Conservation (phyloP, 169 alveolate species). For the Plasmodium yoelii region DNA sequence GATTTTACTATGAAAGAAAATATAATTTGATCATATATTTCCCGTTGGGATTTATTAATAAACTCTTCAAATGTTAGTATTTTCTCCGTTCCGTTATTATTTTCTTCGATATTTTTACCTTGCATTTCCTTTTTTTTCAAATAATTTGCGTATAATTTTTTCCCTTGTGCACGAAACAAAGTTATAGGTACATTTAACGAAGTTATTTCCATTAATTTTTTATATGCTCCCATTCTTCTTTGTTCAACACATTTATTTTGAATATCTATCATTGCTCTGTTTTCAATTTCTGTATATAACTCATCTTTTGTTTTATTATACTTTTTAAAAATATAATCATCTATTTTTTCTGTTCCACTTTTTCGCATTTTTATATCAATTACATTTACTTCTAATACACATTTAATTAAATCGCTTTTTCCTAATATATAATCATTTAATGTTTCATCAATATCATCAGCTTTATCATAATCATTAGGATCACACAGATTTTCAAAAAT, state of each 20-base stretch:
- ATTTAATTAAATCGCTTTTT: slow-evolving; percentile 52
- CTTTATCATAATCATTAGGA: slow-evolving; percentile 49
- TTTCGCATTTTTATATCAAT: slow-evolving; percentile 41
- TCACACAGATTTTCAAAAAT: slow-evolving; percentile 47
- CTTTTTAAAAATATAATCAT: slow-evolving; percentile 36
- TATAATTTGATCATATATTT: slow-evolving; percentile 69
- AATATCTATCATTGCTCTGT: slow-evolving; percentile 60
- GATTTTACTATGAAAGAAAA: slow-evolving; percentile 72
- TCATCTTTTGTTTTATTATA: slow-evolving; percentile 66
- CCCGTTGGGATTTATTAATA: slow-evolving; percentile 57
- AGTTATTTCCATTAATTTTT: slow-evolving; percentile 74
- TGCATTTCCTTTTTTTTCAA: slow-evolving; percentile 39
- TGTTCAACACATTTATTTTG: slow-evolving; percentile 69
- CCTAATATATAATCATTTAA: slow-evolving; percentile 70
- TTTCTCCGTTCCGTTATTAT: neutral
- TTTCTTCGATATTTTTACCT: slow-evolving; percentile 15
- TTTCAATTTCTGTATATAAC: slow-evolving; percentile 56
- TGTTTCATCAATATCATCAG: slow-evolving; percentile 4
- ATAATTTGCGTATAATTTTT: slow-evolving; percentile 46
- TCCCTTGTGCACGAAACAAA: slow-evolving; percentile 74
- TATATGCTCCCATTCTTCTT: slow-evolving; percentile 76
- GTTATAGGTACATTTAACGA: slow-evolving; percentile 66
- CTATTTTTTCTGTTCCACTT: slow-evolving; percentile 16
- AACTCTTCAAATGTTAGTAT: slow-evolving; percentile 54
- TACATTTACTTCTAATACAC: slow-evolving; percentile 55